Conservation (phyloP, 306 rosid species). For the Biancaea sappan region DNA sequence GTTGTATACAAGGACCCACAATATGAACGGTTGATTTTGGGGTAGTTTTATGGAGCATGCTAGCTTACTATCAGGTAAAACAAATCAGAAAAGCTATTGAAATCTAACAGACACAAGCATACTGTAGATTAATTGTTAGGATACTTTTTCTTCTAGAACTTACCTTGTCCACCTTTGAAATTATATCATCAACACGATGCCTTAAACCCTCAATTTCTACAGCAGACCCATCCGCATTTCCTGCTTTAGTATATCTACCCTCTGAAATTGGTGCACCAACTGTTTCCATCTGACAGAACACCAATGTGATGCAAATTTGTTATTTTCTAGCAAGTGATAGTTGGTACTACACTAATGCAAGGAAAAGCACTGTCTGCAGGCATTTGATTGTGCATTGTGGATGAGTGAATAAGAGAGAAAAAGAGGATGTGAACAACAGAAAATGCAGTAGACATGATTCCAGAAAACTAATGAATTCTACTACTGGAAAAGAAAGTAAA, state of each 20-base stretch:
- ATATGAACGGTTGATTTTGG: not conserved
- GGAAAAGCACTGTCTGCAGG: not conserved
- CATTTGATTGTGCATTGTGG: not conserved
- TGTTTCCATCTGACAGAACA: conserved; percentile 44
- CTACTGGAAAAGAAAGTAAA: not conserved
- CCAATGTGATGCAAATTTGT: not conserved
- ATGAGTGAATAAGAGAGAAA: not conserved
- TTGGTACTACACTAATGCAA: not conserved
- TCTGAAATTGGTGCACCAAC: conserved; percentile 42
- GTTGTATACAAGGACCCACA: not conserved
- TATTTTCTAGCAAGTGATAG: not conserved
- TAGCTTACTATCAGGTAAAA: not conserved
- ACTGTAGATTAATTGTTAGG: not conserved
- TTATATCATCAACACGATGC: conserved; percentile 54
- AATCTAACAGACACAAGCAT: not conserved
- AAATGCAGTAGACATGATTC: not conserved
- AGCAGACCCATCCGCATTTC: conserved; percentile 23
- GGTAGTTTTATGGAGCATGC: not conserved
- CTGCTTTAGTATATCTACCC: conserved; percentile 25
- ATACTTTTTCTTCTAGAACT: conserved; percentile 14
- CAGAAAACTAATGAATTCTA: not conserved
- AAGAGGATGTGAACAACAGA: not conserved
- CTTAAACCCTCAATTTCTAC: conserved; percentile 51
- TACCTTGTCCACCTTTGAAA: conserved; percentile 64
- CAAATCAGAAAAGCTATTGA: not conserved